Percentiles rank a stretch among this genome's conserved stretches.
Conservation (phyloP, 805 yeast genomes). For the Teunomyces pallodes region DNA sequence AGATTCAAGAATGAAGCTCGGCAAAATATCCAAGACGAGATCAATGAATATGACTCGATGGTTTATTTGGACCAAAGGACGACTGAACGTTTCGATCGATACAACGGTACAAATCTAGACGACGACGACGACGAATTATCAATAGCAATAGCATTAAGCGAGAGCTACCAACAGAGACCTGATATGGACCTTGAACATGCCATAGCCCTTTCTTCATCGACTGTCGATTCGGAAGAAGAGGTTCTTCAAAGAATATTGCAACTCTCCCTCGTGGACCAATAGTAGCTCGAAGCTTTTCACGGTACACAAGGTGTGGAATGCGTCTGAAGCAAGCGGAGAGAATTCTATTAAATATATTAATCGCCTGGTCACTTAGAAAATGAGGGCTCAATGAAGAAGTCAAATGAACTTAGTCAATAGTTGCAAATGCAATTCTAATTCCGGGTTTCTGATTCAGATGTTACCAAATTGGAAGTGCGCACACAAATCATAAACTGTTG, state of each 20-base stretch:
- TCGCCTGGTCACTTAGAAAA: too few relatives aligned
- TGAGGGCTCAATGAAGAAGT: too few relatives aligned
- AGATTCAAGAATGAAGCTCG: slow-evolving; percentile 18
- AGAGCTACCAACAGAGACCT: slow-evolving; percentile 18
- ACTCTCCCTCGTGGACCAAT: slow-evolving; percentile 20
- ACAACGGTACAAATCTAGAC: slow-evolving; percentile 41
- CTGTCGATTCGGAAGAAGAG: slow-evolving; percentile 13
- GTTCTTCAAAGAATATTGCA: slow-evolving; percentile 17
- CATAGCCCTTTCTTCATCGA: not conserved
- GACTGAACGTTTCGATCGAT: slow-evolving; percentile 37
- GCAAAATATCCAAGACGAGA: slow-evolving; percentile 29
- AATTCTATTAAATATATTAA: too few relatives aligned
- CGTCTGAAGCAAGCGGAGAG: too few relatives aligned
- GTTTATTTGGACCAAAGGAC: slow-evolving; percentile 21
- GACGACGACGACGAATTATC: slow-evolving; percentile 26
- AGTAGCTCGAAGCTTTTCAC: too few relatives aligned
- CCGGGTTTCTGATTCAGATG: too few relatives aligned
- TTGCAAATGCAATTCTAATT: too few relatives aligned
- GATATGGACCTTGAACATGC: slow-evolving; percentile 28
- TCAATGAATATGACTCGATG: slow-evolving; percentile 35
- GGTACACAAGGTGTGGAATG: too few relatives aligned
- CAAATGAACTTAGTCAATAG: too few relatives aligned
- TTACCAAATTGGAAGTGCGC: too few relatives aligned
- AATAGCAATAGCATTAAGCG: slow-evolving; percentile 34
- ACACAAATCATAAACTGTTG: not conserved